phyloP scores from a whole-genome alignment of 2,329 filamentous ascomycete genomes.

The Hirsutella thompsonii region DNA sequence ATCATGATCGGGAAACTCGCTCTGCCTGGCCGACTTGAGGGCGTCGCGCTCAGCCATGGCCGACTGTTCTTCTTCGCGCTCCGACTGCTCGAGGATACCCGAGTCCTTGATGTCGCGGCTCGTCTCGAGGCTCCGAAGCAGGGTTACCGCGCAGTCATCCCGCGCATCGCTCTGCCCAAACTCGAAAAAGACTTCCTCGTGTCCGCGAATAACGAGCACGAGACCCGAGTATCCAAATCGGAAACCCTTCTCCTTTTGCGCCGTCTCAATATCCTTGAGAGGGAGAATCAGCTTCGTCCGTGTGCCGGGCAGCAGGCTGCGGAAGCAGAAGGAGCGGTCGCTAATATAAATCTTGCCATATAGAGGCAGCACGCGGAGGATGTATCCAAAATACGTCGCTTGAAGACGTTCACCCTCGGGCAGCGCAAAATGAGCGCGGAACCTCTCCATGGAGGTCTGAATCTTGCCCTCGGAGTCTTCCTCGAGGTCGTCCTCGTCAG shows the following conservation, averaged over 20 bases:
- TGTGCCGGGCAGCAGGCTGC: constrained; percentile 78
- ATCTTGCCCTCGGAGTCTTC: constrained; percentile 51
- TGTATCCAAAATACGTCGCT: constrained; percentile 82
- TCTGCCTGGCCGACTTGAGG: constrained; percentile 58
- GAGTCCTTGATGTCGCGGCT: constrained; percentile 59
- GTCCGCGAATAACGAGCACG: constrained; percentile 82
- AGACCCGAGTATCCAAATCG: constrained; percentile 82
- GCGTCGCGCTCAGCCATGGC: constrained; percentile 74
- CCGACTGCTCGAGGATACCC: constrained; percentile 51
- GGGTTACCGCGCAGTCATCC: constrained; percentile 77
- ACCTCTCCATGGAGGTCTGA: constrained; percentile 61
- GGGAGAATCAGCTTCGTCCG: constrained; percentile 88
- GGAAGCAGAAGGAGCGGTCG: constrained; percentile 78
- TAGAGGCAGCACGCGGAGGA: constrained; percentile 79
- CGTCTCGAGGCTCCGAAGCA: constrained; percentile 65
- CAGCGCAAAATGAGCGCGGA: constrained; percentile 83
- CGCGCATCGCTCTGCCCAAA: constrained; percentile 66
- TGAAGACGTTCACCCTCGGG: constrained; percentile 70
- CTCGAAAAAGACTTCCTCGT: constrained; percentile 95
- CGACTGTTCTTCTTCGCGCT: constrained; percentile 56
- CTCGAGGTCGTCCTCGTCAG: constrained; percentile 42
- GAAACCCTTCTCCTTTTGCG: constrained; percentile 90
- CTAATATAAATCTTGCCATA: constrained; percentile 97
- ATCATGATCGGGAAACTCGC: constrained; percentile 37
- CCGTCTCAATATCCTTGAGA: constrained; percentile 82